phyloP scores from a whole-genome alignment of 306 rosid species.

The Purshia tridentata region DNA sequence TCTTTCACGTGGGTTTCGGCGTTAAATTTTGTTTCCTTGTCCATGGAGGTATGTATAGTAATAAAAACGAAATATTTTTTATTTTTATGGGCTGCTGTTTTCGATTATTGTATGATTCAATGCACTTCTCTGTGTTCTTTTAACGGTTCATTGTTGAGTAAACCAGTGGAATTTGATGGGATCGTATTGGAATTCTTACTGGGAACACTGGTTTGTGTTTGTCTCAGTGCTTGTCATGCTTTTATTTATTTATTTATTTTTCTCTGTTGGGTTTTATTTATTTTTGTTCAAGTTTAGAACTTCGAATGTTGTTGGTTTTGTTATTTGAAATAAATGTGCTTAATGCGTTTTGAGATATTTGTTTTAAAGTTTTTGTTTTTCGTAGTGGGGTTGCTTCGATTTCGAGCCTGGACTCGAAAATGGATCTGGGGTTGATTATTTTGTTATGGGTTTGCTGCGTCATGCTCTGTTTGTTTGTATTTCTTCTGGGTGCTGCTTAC shows the following conservation, averaged over 20 bases:
- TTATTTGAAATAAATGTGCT: slow-evolving; percentile 40
- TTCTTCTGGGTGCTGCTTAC: background rate
- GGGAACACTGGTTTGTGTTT: slow-evolving; percentile 28
- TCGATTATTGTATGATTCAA: slow-evolving; percentile 40
- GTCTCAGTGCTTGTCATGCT: slow-evolving; percentile 23
- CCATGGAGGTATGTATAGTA: slow-evolving; percentile 44
- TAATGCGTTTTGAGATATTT: slow-evolving; percentile 39
- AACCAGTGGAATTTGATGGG: slow-evolving; percentile 46
- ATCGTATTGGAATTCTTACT: slow-evolving; percentile 53
- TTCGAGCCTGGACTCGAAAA: slow-evolving; percentile 31
- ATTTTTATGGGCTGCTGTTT: slow-evolving; percentile 10
- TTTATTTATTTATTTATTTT: slow-evolving; percentile 11
- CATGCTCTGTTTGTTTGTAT: slow-evolving; percentile 18
- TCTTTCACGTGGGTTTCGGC: slow-evolving; percentile 46
- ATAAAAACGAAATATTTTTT: background rate
- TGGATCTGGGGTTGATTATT: slow-evolving; percentile 54
- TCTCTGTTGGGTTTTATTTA: slow-evolving; percentile 16
- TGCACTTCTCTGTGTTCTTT: slow-evolving; percentile 34
- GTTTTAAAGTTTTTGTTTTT: slow-evolving; percentile 28
- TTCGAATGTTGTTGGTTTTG: slow-evolving; percentile 27
- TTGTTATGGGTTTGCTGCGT: slow-evolving; percentile 21
- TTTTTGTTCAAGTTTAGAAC: slow-evolving; percentile 5
- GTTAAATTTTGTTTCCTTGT: slow-evolving; percentile 22
- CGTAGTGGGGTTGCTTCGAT: slow-evolving; percentile 19
- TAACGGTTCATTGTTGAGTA: slow-evolving; percentile 29